Percentiles rank a stretch among this genome's conserved stretches.
phyloP scores from a whole-genome alignment of 1,284 basidiomycete species.

The Cryptococcus deneoformans region DNA sequence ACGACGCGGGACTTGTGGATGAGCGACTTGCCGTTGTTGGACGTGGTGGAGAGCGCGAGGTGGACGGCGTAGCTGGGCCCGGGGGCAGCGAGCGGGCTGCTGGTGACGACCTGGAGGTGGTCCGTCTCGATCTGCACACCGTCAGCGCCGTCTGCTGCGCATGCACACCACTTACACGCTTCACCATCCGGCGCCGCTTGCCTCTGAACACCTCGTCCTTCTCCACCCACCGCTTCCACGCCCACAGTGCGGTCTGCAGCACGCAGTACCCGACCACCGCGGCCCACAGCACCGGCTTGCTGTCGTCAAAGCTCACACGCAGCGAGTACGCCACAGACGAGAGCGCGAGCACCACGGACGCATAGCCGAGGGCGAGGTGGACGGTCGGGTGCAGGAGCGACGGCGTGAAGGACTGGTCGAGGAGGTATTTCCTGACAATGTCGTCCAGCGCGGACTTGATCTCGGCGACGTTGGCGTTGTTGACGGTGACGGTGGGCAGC shows the following conservation, averaged over 20 bases:
- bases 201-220: conserved; percentile 44
- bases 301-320: conserved; percentile 78
- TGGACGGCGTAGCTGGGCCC: conserved; percentile 41
- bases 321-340: conserved; percentile 80
- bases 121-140: conserved; percentile 45
- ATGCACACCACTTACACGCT: conserved; percentile 6
- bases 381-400: conserved; percentile 82
- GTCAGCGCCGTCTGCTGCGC: not conserved
- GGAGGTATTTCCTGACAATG: conserved; percentile 79
- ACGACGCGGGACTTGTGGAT: conserved; percentile 40
- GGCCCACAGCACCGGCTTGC: conserved; percentile 72
- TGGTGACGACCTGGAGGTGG: conserved; percentile 38
- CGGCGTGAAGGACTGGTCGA: conserved; percentile 75
- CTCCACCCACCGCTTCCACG: conserved; percentile 47
- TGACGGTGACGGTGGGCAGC: conserved; percentile 63
- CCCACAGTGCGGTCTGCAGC: conserved; percentile 39
- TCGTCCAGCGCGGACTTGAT: conserved; percentile 90
- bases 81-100: conserved; percentile 26
- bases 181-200: too few species aligned
- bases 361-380: conserved; percentile 76
- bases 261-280: conserved; percentile 59
- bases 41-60: conserved; percentile 38
- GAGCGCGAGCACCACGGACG: conserved; percentile 71
- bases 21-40: conserved; percentile 44
- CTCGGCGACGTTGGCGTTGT: conserved; percentile 74